Evolutionary conservation across 192 early-diverging fungal genomes (phyloP), one percentile per base, ranked within the genome.

Genomic region (Podila minutissima): DNA sequence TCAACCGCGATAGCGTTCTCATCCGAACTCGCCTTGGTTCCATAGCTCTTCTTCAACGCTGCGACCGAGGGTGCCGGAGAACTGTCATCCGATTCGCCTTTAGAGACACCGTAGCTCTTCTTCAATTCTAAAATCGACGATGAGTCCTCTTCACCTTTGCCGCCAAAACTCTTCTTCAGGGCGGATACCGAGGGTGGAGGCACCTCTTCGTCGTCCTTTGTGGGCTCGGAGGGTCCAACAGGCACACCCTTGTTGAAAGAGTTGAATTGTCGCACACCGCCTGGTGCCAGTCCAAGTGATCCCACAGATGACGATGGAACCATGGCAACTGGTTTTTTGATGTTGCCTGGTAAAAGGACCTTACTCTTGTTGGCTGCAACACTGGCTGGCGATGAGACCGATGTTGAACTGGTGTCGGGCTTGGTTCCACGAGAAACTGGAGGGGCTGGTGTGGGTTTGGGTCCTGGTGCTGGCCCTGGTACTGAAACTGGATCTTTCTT

Each of bases 301-400:
- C 13, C 53, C 24, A 55, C 53, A 55, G 53, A 55, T 10, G 53
- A 26, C 22, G 63, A 31, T 15, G 50, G 24, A 26, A 17, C 51
- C 9, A 37, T 7, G 4, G n/a, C 59, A 50, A 28, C 37, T 0
- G 8, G 32, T 11, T 22, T 46, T 13, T 59, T 49, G 26, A 24
- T 24, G 0, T 8, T 31, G 5, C 69, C 59, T 29, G 75, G 75
- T 26, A 78, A 58, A 19, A 78, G 35, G 6, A 78, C 60, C 59
- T 78, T 78, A 26, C 41, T 49, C 60, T 67, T 72, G 46, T 72
- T 79, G n/a, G 76, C 61, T 41, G 70, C 66, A 5, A 68, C 51
- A 0, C 59, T 62, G 8, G 69, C 64, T 17, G 46, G 26, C 0
- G 76, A 28, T 61, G 59, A 4, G 20, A 2, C 12, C 59, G 12